These are phyloP conservation scores for Oryza nivara DNA, from an alignment of 176 grass and related monocot genomes.

Conservation along the genomic window DNA sequence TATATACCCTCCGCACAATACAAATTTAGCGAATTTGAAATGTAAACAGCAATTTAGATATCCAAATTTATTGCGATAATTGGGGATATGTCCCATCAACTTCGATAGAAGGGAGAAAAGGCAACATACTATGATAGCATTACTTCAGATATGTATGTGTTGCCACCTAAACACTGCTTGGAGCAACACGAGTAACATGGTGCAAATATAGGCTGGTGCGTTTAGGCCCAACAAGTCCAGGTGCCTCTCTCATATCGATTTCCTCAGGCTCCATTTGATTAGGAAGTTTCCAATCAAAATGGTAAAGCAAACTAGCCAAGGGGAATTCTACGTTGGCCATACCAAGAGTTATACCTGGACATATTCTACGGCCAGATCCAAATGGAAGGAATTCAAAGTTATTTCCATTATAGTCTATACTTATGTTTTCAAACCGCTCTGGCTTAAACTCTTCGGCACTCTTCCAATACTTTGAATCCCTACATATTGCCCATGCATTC, in stretches of 20 bases:
- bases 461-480: not conserved
- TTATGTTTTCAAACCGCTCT: not conserved
- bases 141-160: no score
- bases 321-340: conserved; percentile 14
- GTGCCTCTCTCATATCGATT: not conserved
- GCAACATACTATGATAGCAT: no score
- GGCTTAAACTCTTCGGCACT: conserved; percentile 17
- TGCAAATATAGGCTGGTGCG: not conserved
- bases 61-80: no score
- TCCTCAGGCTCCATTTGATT: not conserved
- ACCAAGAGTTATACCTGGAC: not conserved
- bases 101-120: no score
- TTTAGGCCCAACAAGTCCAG: not conserved
- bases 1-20: no score
- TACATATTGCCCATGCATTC: not conserved
- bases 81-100: no score
- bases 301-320: conserved; percentile 3
- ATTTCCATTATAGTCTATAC: not conserved
- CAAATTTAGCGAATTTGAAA: no score
- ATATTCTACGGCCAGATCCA: not conserved
- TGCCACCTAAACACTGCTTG: not conserved
- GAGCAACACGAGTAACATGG: conserved; percentile 1
- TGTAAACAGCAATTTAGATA: no score
- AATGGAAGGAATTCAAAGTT: conserved; percentile 24
- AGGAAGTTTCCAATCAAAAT: conserved; percentile 35